Evolutionary conservation across 2,329 filamentous ascomycete species (phyloP), one percentile per base, ranked within the genome.

Genomic region (Huntiella bhutanensis): DNA sequence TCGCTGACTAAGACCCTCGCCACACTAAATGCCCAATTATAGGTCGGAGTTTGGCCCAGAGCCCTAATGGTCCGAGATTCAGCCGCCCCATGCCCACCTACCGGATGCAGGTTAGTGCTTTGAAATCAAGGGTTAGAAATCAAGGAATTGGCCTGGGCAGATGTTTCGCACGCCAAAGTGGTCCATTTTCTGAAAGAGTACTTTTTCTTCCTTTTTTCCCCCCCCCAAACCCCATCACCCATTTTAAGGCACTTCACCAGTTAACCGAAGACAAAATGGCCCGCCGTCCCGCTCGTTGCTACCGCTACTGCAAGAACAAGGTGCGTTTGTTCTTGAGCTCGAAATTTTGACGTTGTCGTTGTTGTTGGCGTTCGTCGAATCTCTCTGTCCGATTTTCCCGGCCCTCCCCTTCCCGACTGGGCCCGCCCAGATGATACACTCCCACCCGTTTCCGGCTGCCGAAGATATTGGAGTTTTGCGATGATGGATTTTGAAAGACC

Each of bases 281-380:
- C 65, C 86, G 91, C 71, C 86, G 91, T 82, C 91, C 91, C 65
- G 91, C 91, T 65, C 83, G 91, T 76, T 98, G 91, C 76, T 98
- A 94, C 80, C 82, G 91, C 66, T 98, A 98, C 83, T 98, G 91
- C 87, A 98, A 98, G 85, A 98, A 96, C 82, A 95, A 95, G 86
- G 86, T 93, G 66, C 71, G 81, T 69, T 28, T 54, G 43, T 45
- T 51, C 48, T 48, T 51, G 42, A 37, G 42, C 28, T 22, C 17
- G 35, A 1, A 33, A 33, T 49, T 19, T 46, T n/a, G 16, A 34
- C 2, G 40, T 33, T 51, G 8, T 34, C 42, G 45, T 42, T 35
- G 13, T 10, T 28, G 22, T 28, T 28, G 22, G 6, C 22, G 22
- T 28, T 28, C 6, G 6, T 28, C 8, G 22, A 28, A 28, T 28